Base-by-base conservation (phyloP, 1,284 basidiomycete species). In the Lentinula novae-zelandiae region DNA sequence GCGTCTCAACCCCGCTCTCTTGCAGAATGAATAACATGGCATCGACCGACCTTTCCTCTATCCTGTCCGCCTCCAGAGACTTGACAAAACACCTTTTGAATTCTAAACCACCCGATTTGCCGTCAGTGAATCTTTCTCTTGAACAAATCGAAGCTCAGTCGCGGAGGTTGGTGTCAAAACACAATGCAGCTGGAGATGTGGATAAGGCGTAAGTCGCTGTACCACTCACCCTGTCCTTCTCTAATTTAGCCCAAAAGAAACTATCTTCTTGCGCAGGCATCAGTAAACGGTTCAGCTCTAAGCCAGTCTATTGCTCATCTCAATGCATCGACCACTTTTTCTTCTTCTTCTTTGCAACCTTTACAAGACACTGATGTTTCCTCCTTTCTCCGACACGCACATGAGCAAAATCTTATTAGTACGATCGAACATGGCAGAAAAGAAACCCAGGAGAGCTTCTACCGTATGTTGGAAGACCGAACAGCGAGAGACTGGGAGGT, bases 121-220 rank as follows among this genome's bases (percentile, higher is more conserved):
- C 95, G 7, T 84, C 88, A 3, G 88, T 97, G 39, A 86, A 93
- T 64, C 86, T 96, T 53, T 92, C 92, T 3, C 81, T 97, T 44
- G 93, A 96, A 74, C 93, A 97, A 76, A 92, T 97, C 65, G 93
- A 97, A 72, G 88, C 89, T 0, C 93, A 96, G 74, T 92, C 90
- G 0, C 80, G 92, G 22, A 81, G 89, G 51, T 84, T 95, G 20
- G 89, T 93, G 13, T 84, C 87, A 42, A 82, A 86, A 54, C 87
- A 90, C 69, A 82, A 79, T 34, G 76, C 82, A 36, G 78, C 86
- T 5, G 78, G 80, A 54, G 89, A 90, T 71, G 75, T 82, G 20
- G 87, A 87, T 68, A 82, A 85, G 80, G 92, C 87, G 92, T 92
- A 73, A 70, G 90, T 78, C 20, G 15, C 15, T 49, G 13, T 44